phyloP scores from a whole-genome alignment of 169 alveolate species.

The Plasmodium relictum region DNA sequence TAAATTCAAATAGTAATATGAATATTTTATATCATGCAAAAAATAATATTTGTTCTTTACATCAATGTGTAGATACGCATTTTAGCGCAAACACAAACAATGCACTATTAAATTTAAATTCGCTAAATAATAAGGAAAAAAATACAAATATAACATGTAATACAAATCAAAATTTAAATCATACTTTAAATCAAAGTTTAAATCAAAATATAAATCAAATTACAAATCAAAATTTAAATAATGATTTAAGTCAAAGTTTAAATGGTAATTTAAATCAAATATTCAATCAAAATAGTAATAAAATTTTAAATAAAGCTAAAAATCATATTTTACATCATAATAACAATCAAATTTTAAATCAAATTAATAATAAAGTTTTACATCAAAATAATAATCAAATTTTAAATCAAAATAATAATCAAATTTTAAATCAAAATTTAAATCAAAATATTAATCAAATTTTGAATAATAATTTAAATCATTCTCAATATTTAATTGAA shows the following conservation, averaged over 20 bases:
- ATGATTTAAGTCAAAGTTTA: neutral
- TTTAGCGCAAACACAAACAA: slow-evolving; percentile 18
- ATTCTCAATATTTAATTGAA: neutral
- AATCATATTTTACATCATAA: neutral
- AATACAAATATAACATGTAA: slow-evolving; percentile 18
- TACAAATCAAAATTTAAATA: neutral
- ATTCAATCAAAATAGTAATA: neutral
- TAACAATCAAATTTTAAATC: slow-evolving; percentile 4
- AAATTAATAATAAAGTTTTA: neutral
- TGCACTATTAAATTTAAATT: neutral
- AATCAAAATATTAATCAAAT: neutral
- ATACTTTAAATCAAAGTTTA: neutral
- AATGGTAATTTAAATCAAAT: neutral
- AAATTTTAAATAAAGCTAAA: neutral
- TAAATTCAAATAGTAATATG: neutral
- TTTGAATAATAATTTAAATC: slow-evolving; percentile 4
- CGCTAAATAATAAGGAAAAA: slow-evolving; percentile 14
- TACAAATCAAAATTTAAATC: slow-evolving; percentile 4
- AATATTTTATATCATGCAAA: neutral
- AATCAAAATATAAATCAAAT: neutral
- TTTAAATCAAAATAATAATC: slow-evolving; percentile 4
- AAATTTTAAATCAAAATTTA: neutral
- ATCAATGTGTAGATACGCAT: slow-evolving; percentile 34
- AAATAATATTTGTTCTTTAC: slow-evolving; percentile 6
- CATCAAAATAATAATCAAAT: neutral